Conservation (phyloP, 148 eudicot genomes). For the Heliosperma pusillum region DNA sequence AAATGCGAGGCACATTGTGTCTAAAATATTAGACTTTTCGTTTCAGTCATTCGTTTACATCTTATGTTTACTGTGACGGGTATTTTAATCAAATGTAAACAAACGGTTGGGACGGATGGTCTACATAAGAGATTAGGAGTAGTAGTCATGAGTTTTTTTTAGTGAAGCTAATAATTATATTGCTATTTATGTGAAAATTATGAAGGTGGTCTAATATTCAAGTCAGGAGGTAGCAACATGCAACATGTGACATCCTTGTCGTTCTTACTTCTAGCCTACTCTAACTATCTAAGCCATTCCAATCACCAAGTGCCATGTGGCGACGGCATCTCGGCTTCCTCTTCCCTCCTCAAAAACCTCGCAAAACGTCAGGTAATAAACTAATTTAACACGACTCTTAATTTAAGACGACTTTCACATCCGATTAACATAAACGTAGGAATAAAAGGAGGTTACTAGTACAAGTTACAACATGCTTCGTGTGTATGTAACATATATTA, state of each 20-base stretch:
- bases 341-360: conserved; percentile 60
- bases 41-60: too few relatives aligned
- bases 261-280: conserved; percentile 74
- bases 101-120: too few relatives aligned
- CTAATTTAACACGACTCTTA: conserved; percentile 3
- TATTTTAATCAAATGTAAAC: too few relatives aligned
- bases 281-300: conserved; percentile 90
- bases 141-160: neutral
- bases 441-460: too few relatives aligned
- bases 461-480: too few relatives aligned
- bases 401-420: too few relatives aligned
- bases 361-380: conserved; percentile 92
- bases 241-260: conserved; percentile 95
- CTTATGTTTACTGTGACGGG: too few relatives aligned
- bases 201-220: conserved; percentile 82
- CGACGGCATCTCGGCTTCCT: conserved; percentile 53
- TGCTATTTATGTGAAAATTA: neutral
- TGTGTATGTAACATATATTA: too few relatives aligned
- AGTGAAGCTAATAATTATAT: neutral
- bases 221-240: conserved; percentile 96
- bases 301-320: conserved; percentile 91
- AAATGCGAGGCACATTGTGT: too few relatives aligned
- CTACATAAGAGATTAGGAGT: neutral
- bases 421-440: too few relatives aligned
- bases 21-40: too few relatives aligned